phyloP scores from a whole-genome alignment of 768 basidiomycete genomes.

The Collybia nuda region DNA sequence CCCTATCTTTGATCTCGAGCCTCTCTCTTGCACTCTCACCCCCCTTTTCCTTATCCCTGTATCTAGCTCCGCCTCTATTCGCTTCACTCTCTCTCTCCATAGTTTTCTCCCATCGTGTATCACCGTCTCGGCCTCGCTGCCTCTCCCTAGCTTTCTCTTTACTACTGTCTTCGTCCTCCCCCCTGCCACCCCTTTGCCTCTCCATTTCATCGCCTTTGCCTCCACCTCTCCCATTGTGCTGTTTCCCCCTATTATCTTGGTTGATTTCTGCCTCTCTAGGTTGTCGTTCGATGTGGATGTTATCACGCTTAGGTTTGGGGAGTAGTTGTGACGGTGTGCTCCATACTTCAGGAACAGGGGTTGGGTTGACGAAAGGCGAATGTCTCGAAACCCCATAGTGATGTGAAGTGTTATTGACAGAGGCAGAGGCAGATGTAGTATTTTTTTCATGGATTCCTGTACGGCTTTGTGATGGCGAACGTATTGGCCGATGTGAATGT shows the following conservation, averaged over 20 bases:
- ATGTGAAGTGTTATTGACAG: no score
- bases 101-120: conserved; percentile 22
- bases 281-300: conserved; percentile 10
- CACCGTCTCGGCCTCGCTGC: conserved; percentile 22
- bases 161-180: conserved; percentile 5
- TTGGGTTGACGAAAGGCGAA: no score
- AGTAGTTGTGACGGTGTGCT: background rate
- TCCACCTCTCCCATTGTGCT: conserved; percentile 11
- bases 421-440: no score
- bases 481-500: no score
- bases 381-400: no score
- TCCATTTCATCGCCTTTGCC: conserved; percentile 16
- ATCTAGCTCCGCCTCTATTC: conserved; percentile 13
- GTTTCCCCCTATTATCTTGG: conserved; percentile 20
- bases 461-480: no score
- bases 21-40: background rate
- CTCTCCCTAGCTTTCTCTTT: conserved; percentile 20
- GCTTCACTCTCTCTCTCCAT: conserved; percentile 17
- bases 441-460: no score
- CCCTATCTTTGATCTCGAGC: conserved; percentile 4
- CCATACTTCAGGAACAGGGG: background rate
- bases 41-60: conserved; percentile 13
- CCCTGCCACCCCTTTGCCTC: conserved; percentile 10
- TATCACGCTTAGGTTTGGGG: background rate
- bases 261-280: conserved; percentile 6